These are phyloP conservation scores for Apophysomyces elegans DNA, from an alignment of 371 early-diverging fungal species.

Conservation along the genomic window DNA sequence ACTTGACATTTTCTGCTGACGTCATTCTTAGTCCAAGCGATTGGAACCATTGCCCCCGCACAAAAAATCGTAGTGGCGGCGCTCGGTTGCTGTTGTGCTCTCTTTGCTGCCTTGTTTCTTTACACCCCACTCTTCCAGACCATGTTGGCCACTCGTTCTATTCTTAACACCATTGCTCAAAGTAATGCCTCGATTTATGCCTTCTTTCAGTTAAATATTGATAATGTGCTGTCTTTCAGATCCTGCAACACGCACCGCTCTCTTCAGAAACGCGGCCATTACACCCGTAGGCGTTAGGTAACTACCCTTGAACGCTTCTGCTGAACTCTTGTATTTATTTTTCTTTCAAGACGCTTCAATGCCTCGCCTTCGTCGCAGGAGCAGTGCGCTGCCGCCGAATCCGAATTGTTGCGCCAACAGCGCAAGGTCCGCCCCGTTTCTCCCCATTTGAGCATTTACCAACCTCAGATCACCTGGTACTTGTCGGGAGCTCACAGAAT, in stretches of 20 bases:
- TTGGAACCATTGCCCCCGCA: too few relatives aligned
- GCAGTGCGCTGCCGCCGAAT: constrained; percentile 55
- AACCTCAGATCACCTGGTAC: constrained; percentile 87
- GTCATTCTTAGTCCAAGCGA: too few relatives aligned
- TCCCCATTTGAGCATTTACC: constrained; percentile 87
- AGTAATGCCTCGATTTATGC: constrained; percentile 26
- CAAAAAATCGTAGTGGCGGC: too few relatives aligned
- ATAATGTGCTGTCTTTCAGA: constrained; percentile 22
- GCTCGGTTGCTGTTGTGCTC: neutral
- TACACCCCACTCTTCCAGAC: constrained; percentile 21
- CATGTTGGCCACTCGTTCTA: constrained; percentile 53
- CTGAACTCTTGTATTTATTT: constrained; percentile 3
- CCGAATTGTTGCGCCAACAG: constrained; percentile 61
- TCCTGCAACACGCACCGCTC: constrained; percentile 33
- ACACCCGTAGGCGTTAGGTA: constrained; percentile 48
- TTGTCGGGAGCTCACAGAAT: constrained; percentile 80
- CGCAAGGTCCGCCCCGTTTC: constrained; percentile 81
- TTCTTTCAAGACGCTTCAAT: constrained; percentile 42
- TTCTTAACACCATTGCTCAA: constrained; percentile 50
- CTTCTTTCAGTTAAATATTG: too few relatives aligned
- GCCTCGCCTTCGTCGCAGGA: constrained; percentile 32
- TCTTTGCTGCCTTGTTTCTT: constrained; percentile 29
- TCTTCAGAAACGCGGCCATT: constrained; percentile 45
- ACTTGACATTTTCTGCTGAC: too few relatives aligned
- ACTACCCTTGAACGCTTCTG: neutral